Evolutionary conservation across 345 rosid species (phyloP).

Genomic region (Mallotus nudiflorus): DNA sequence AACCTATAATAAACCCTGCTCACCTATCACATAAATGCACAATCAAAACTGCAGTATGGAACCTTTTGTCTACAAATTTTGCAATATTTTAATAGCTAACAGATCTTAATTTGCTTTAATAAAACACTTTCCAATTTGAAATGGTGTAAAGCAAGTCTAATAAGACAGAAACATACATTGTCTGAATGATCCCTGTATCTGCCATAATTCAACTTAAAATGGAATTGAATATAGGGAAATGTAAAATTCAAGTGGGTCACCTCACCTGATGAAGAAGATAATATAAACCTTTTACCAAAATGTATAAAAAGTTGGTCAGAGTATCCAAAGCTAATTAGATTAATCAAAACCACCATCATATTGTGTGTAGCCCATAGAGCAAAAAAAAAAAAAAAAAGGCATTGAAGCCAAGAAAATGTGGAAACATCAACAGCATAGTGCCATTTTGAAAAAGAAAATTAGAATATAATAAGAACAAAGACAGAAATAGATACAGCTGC

Average conservation of each 20-base stretch:
- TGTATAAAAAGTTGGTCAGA: conserved; percentile 29
- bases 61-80: not conserved
- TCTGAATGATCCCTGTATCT: not conserved
- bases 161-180: not conserved
- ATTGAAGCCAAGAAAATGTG: not conserved
- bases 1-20: not conserved
- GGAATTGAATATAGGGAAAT: too few species aligned
- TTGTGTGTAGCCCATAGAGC: conserved; percentile 7
- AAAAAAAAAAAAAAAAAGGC: not conserved
- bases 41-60: not conserved
- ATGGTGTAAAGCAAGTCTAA: not conserved
- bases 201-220: too few species aligned
- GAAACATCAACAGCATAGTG: not conserved
- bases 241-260: conserved; percentile 6
- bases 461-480: not conserved
- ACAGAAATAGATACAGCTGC: conserved; percentile 22
- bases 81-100: not conserved
- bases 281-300: conserved; percentile 4
- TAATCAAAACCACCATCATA: not conserved
- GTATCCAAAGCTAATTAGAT: conserved; percentile 33
- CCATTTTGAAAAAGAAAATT: not conserved
- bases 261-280: not conserved
- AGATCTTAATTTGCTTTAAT: not conserved
- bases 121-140: not conserved
- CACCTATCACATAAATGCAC: not conserved